phyloP scores from a whole-genome alignment of 2,329 filamentous ascomycete genomes.

The Mariannaea elegans region DNA sequence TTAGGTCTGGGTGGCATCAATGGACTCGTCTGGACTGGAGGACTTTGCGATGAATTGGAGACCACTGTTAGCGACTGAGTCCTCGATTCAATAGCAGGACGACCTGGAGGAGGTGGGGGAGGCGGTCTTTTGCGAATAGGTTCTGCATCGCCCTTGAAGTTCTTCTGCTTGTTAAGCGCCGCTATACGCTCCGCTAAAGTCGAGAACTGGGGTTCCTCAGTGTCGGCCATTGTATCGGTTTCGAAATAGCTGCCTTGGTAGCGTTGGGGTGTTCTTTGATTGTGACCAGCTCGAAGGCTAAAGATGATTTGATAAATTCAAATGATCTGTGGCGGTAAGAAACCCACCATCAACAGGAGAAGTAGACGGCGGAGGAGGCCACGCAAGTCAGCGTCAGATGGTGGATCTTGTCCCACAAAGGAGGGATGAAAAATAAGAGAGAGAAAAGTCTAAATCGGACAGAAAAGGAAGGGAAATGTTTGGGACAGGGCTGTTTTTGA shows the following conservation, averaged over 20 bases:
- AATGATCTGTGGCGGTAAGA: background rate
- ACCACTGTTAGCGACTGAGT: slow-evolving; percentile 49
- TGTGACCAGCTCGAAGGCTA: background rate
- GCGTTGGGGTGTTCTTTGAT: background rate
- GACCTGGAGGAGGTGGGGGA: slow-evolving; percentile 52
- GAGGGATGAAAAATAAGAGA: background rate
- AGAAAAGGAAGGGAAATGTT: slow-evolving; percentile 13
- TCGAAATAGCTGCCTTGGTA: background rate
- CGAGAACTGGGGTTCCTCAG: slow-evolving; percentile 69
- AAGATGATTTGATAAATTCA: background rate
- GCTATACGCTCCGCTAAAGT: slow-evolving; percentile 70
- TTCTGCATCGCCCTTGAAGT: slow-evolving; percentile 57
- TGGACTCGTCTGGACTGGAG: slow-evolving; percentile 26
- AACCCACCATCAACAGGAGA: background rate
- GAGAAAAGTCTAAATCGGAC: background rate
- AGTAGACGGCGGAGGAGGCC: slow-evolving; percentile 6
- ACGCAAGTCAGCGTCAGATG: slow-evolving; percentile 2
- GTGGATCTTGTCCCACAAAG: background rate
- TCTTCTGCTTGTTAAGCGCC: slow-evolving; percentile 69
- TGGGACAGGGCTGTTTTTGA: slow-evolving; percentile 5
- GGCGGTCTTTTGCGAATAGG: slow-evolving; percentile 54
- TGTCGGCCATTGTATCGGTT: slow-evolving; percentile 61
- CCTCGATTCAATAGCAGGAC: slow-evolving; percentile 49
- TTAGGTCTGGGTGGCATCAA: slow-evolving; percentile 32
- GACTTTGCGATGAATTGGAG: slow-evolving; percentile 38